These are phyloP conservation scores for Coleophoma cylindrospora DNA, from an alignment of 2,329 filamentous ascomycete genomes.

Conservation along the genomic window DNA sequence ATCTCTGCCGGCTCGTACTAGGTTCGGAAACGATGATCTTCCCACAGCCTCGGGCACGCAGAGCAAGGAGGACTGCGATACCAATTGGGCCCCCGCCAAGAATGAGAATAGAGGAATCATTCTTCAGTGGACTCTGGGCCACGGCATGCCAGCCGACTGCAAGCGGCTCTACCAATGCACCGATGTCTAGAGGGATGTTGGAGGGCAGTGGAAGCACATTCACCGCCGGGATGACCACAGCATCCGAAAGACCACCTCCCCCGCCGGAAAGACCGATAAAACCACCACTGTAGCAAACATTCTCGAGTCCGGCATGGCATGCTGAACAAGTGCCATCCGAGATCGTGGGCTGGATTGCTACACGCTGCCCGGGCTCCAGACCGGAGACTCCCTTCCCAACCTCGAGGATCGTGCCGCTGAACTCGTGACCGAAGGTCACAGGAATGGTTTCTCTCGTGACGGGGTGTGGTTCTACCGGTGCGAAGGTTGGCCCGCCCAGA, in stretches of 20 bases:
- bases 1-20: conserved; percentile 41
- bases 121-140: conserved; percentile 38
- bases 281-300: conserved; percentile 52
- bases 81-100: conserved; percentile 61
- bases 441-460: conserved; percentile 53
- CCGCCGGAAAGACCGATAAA: conserved; percentile 41
- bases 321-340: conserved; percentile 50
- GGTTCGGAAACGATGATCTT: conserved; percentile 55
- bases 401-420: conserved; percentile 54
- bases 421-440: conserved; percentile 60
- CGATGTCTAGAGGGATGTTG: conserved; percentile 45
- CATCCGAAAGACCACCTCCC: conserved; percentile 51
- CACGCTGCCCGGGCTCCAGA: conserved; percentile 48
- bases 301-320: conserved; percentile 46
- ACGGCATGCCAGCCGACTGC: conserved; percentile 62
- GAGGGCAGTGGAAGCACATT: conserved; percentile 46
- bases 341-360: conserved; percentile 56
- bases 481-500: conserved; percentile 40
- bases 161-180: conserved; percentile 57
- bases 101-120: conserved; percentile 44
- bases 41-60: conserved; percentile 45
- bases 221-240: conserved; percentile 43
- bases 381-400: conserved; percentile 44
- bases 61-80: conserved; percentile 52
- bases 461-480: conserved; percentile 46